Conservation (phyloP, 2,329 filamentous ascomycete species). For the Monilinia polystroma region DNA sequence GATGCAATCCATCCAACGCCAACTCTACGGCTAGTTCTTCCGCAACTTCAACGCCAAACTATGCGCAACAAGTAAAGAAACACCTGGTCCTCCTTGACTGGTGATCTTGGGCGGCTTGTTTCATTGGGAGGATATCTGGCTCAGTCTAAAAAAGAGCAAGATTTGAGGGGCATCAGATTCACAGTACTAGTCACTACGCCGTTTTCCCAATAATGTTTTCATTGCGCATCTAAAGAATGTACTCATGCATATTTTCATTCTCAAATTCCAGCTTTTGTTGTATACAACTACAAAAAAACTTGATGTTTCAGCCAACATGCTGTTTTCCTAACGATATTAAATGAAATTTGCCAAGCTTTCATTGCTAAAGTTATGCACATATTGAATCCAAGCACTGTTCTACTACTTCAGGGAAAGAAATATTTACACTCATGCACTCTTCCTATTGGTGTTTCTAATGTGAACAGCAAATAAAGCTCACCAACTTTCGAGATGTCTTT, state of each 20-base stretch:
- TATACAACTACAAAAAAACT: not conserved
- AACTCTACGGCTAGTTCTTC: not conserved
- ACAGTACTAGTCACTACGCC: not conserved
- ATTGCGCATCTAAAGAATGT: too few species aligned
- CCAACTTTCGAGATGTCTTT: too few species aligned
- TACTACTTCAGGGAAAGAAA: too few species aligned
- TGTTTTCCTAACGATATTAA: too few species aligned
- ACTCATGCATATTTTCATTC: not conserved
- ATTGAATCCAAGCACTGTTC: too few species aligned
- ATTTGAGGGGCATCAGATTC: not conserved
- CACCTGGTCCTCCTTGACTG: not conserved
- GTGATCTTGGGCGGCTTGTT: conserved; percentile 4
- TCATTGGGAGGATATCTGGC: conserved; percentile 14
- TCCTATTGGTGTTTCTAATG: too few species aligned
- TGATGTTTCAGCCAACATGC: not conserved
- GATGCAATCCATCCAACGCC: not conserved
- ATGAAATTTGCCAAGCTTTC: too few species aligned
- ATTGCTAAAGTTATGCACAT: too few species aligned
- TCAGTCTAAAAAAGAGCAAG: not conserved
- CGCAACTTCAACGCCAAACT: not conserved
- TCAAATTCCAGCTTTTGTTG: not conserved
- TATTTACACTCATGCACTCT: too few species aligned
- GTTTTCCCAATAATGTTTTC: not conserved
- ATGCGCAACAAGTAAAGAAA: conserved; percentile 6
- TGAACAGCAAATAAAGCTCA: too few species aligned